Percentiles rank a stretch among this genome's conserved stretches.
These are phyloP conservation scores for Moesziomyces antarcticus DNA, from an alignment of 1,284 basidiomycete species.

Conservation along the genomic window DNA sequence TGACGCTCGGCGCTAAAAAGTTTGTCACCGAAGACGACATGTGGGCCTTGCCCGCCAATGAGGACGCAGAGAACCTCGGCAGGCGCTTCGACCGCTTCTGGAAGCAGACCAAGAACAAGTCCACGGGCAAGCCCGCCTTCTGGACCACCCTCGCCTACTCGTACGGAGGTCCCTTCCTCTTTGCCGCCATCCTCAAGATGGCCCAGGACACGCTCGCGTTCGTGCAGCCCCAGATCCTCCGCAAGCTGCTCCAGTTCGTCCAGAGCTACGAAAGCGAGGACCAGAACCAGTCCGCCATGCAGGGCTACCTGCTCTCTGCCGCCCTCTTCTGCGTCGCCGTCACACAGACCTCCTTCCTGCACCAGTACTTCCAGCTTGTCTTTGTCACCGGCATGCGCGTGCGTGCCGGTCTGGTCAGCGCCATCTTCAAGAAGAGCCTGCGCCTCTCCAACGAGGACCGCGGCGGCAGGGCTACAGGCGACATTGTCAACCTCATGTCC, in stretches of 20 bases:
- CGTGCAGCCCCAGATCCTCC: constrained; percentile 87
- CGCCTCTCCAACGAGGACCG: constrained; percentile 81
- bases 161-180: constrained; percentile 74
- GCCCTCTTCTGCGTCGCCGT: constrained; percentile 78
- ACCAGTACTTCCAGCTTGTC: constrained; percentile 81
- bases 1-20: constrained; percentile 77
- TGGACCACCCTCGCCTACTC: constrained; percentile 72
- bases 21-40: constrained; percentile 84
- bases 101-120: constrained; percentile 79
- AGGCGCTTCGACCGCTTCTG: constrained; percentile 76
- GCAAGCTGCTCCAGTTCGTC: constrained; percentile 81
- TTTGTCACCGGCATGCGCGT: constrained; percentile 74
- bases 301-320: constrained; percentile 60
- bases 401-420: constrained; percentile 86
- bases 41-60: constrained; percentile 76
- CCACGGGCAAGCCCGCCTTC: constrained; percentile 73
- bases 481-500: constrained; percentile 90
- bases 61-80: constrained; percentile 74
- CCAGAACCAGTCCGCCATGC: constrained; percentile 41
- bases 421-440: constrained; percentile 76
- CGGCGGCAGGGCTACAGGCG: constrained; percentile 82
- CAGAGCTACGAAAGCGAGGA: constrained; percentile 37
- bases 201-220: constrained; percentile 71
- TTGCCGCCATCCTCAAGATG: constrained; percentile 52
- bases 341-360: constrained; percentile 76